phyloP scores from a whole-genome alignment of 1,284 basidiomycete genomes.

The Vanrija humicola region DNA sequence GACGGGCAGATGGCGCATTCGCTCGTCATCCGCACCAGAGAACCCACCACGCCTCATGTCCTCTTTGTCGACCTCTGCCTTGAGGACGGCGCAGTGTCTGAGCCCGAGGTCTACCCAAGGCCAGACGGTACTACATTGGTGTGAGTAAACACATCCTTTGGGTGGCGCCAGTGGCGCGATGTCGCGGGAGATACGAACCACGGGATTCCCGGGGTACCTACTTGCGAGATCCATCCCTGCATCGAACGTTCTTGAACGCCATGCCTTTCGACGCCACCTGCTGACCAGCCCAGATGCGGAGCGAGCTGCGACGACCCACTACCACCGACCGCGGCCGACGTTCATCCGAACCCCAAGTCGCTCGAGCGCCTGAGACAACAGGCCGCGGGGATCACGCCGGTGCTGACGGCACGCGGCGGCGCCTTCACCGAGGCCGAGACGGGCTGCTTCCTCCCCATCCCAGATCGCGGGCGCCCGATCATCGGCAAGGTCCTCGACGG shows the following conservation, averaged over 20 bases:
- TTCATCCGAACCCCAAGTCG: conserved; percentile 43
- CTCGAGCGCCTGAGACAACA: conserved; percentile 51
- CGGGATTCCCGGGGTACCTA: no score
- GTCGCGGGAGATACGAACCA: no score
- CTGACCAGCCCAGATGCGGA: conserved; percentile 36
- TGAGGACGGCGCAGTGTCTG: conserved; percentile 44
- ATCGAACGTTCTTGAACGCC: neutral
- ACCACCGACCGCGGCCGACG: conserved; percentile 46
- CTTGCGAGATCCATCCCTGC: neutral
- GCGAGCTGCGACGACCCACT: conserved; percentile 45
- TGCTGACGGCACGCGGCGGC: conserved; percentile 38
- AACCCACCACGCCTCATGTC: conserved; percentile 42
- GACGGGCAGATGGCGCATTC: conserved; percentile 53
- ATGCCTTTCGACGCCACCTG: neutral
- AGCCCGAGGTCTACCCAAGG: conserved; percentile 53
- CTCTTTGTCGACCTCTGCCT: conserved; percentile 57
- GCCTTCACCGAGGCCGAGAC: conserved; percentile 50
- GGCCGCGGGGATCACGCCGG: conserved; percentile 50
- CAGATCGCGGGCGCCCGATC: conserved; percentile 53
- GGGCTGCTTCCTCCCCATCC: conserved; percentile 57
- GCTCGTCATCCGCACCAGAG: conserved; percentile 49
- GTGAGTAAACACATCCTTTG: conserved; percentile 20
- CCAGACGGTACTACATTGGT: conserved; percentile 49
- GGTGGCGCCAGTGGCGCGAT: neutral
- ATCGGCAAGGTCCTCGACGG: conserved; percentile 52